phyloP scores from a whole-genome alignment of 1,284 basidiomycete genomes.

The Papiliotrema nemorosa region DNA sequence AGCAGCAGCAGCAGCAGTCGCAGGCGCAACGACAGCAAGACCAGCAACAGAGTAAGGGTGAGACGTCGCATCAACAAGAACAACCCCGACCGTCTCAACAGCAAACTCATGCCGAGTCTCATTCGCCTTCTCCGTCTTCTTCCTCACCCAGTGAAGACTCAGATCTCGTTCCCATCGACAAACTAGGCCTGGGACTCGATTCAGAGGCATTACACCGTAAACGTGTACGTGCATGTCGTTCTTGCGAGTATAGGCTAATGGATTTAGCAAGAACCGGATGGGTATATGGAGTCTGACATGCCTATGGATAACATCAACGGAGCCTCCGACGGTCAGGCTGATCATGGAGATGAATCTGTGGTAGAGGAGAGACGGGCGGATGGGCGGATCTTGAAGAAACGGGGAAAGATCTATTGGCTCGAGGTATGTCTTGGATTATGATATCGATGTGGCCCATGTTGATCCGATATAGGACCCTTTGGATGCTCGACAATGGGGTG shows the following conservation, averaged over 20 bases:
- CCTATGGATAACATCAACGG: no score
- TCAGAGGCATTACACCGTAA: not conserved
- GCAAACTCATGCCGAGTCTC: no score
- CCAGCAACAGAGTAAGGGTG: not conserved
- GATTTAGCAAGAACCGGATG: no score
- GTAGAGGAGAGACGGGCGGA: not conserved
- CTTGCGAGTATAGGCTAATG: no score
- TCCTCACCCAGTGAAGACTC: not conserved
- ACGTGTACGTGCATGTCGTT: no score
- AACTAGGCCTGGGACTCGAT: not conserved
- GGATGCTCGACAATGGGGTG: constrained; percentile 17
- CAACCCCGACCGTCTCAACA: not conserved
- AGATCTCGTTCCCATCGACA: not conserved
- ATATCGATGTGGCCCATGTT: not conserved
- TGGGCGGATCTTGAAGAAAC: not conserved
- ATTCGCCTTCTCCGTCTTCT: not conserved
- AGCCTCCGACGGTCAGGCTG: no score
- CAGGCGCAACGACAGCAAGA: constrained; percentile 7
- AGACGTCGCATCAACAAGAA: not conserved
- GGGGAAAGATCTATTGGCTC: not conserved
- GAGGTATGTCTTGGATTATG: not conserved
- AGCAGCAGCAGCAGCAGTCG: constrained; percentile 17
- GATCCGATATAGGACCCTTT: constrained; percentile 6
- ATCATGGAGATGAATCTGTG: not conserved
- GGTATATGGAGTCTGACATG: no score